phyloP scores from a whole-genome alignment of 2,329 filamentous ascomycete species.

The Saccharata proteae region DNA sequence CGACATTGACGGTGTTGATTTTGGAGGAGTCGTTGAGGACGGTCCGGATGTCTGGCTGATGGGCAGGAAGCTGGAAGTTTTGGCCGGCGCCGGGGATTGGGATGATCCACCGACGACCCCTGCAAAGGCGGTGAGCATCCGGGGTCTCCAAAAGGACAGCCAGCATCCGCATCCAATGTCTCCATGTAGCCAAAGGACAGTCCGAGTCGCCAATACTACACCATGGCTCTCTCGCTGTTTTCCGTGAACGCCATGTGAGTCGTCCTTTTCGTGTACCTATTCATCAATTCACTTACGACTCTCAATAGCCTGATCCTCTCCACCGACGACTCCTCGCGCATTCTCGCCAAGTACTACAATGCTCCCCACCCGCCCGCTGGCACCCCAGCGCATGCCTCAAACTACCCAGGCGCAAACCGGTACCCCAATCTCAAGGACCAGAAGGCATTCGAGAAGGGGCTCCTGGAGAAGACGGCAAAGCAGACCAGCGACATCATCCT shows the following conservation, averaged over 20 bases:
- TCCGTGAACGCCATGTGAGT: slow-evolving; percentile 42
- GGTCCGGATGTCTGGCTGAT: background rate
- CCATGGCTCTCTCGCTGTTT: slow-evolving; percentile 39
- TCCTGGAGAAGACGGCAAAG: slow-evolving; percentile 89
- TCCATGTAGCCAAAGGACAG: no score
- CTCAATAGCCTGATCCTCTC: slow-evolving; percentile 31
- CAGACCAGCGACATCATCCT: slow-evolving; percentile 92
- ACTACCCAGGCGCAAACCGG: slow-evolving; percentile 56
- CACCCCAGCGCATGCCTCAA: slow-evolving; percentile 41
- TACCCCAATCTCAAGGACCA: slow-evolving; percentile 87
- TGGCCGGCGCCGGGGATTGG: background rate
- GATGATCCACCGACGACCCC: background rate
- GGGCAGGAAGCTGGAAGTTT: background rate
- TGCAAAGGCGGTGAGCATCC: slow-evolving; percentile 7
- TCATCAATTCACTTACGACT: slow-evolving; percentile 3
- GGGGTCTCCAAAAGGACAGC: slow-evolving; percentile 3
- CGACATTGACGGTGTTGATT: background rate
- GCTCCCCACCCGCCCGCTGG: slow-evolving; percentile 55
- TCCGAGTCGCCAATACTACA: no score
- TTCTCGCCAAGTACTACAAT: slow-evolving; percentile 89
- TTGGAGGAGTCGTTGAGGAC: background rate
- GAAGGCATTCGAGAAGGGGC: slow-evolving; percentile 91
- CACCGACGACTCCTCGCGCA: slow-evolving; percentile 77
- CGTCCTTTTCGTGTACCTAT: slow-evolving; percentile 35
- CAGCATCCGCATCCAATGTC: background rate